Percentiles rank a stretch among this genome's conserved stretches.
phyloP scores from a whole-genome alignment of 164 flowering plant genomes.

The Houttuynia cordata region DNA sequence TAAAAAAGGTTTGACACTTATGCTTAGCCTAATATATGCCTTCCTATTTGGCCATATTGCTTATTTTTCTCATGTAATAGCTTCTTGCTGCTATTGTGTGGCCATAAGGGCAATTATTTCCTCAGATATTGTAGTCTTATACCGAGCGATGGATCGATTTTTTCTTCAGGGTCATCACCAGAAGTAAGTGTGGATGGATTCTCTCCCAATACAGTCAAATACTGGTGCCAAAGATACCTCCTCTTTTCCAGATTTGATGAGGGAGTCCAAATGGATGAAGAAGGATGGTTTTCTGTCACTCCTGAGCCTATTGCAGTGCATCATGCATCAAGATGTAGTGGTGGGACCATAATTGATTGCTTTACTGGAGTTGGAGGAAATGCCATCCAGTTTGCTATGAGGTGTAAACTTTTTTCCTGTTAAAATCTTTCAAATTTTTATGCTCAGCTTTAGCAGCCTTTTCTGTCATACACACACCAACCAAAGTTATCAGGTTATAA shows the following conservation, averaged over 20 bases:
- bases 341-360: constrained; percentile 52
- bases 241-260: constrained; percentile 74
- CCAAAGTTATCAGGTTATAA: too few species aligned
- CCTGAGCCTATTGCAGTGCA: constrained; percentile 75
- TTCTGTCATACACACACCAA: too few species aligned
- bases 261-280: constrained; percentile 86
- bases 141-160: background rate
- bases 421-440: background rate
- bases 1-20: constrained; percentile 10
- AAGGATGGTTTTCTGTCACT: constrained; percentile 99
- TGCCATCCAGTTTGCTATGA: constrained; percentile 79
- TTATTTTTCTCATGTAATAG: background rate
- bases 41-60: background rate
- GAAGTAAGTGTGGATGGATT: constrained; percentile 15
- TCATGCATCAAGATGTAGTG: constrained; percentile 74
- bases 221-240: constrained; percentile 71
- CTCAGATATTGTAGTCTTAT: background rate
- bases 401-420: constrained; percentile 20
- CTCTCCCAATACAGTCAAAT: constrained; percentile 37
- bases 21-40: background rate
- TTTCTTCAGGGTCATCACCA: constrained; percentile 1
- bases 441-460: background rate
- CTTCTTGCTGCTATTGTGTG: too few species aligned
- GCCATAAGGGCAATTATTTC: background rate
- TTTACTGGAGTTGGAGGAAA: constrained; percentile 97